Evolutionary conservation across 2,329 filamentous ascomycete species (phyloP), one percentile per base, ranked within the genome.

Genomic region (Scleromitrula shiraiana): DNA sequence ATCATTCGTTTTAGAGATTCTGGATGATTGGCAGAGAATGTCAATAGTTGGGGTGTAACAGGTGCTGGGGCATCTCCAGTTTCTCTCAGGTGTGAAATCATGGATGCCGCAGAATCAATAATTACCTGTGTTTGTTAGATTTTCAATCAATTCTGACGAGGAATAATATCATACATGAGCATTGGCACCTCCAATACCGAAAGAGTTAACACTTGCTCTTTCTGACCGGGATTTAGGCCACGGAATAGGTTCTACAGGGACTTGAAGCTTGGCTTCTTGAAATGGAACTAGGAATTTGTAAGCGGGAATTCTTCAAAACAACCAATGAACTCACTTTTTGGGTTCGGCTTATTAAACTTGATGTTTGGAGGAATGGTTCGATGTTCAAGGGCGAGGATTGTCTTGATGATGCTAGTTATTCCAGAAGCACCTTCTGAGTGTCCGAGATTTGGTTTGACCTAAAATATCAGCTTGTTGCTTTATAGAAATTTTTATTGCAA

Each of bases 131-230:
- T 20, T 15, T n/a, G 12, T 10, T 29, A 23, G 38, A 15, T 27
- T 23, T n/a, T n/a, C n/a, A n/a, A n/a, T n/a, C n/a, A 23, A 37
- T 40, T 17, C 23, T 9, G 3, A 27, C n/a, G n/a, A 4, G 24
- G n/a, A 40, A 26, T 20, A 17, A 7, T 55, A 33, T 33, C 52
- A 49, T 22, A 47, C 63, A 53, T 70, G 67, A 1, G 60, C 62
- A 51, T 61, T 61, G 1, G 56, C 46, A 1, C 57, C 59, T 6
- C 59, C 59, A 23, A 57, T 58, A 9, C 59, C 59, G 41, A 58
- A 61, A 5, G 46, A 51, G 32, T 60, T 61, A 7, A 61, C 40
- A 50, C 71, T 74, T 50, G 73, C 65, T 53, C 69, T 71, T 50
- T 69, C 69, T 63, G 73, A 74, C 39, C 27, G 10, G 6, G 15